Evolutionary conservation across 305 asterid genomes (phyloP).

Genomic region (Ajuga reptans): DNA sequence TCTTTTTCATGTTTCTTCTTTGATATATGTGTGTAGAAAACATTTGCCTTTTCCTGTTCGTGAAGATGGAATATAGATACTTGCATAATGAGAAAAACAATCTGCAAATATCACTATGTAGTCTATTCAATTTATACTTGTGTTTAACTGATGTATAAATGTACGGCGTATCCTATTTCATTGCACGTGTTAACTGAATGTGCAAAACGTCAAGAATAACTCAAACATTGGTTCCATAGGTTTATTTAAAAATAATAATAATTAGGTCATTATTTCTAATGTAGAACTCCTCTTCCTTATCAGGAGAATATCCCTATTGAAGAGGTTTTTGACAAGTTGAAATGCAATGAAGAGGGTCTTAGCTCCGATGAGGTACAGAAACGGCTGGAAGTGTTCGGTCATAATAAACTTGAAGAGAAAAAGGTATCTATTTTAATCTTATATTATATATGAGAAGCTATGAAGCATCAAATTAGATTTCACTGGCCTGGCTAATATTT

Average conservation of each 20-base stretch:
- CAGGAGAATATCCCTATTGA: conserved; percentile 34
- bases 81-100: neutral
- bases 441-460: neutral
- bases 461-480: neutral
- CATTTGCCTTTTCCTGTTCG: neutral
- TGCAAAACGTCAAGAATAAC: neutral
- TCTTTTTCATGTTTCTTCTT: neutral
- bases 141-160: neutral
- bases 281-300: neutral
- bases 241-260: neutral
- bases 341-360: conserved; percentile 33
- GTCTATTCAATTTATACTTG: neutral
- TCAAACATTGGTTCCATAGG: neutral
- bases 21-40: neutral
- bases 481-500: neutral
- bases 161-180: too few relatives aligned
- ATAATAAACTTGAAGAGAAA: conserved; percentile 37
- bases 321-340: conserved; percentile 34
- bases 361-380: conserved; percentile 29
- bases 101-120: neutral
- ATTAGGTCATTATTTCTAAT: neutral
- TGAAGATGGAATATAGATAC: neutral
- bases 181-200: neutral
- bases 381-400: conserved; percentile 29
- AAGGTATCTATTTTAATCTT: conserved; percentile 4